These are phyloP conservation scores for Melanomma pulvis-pyrius DNA, from an alignment of 495 filamentous ascomycete species.

Conservation along the genomic window DNA sequence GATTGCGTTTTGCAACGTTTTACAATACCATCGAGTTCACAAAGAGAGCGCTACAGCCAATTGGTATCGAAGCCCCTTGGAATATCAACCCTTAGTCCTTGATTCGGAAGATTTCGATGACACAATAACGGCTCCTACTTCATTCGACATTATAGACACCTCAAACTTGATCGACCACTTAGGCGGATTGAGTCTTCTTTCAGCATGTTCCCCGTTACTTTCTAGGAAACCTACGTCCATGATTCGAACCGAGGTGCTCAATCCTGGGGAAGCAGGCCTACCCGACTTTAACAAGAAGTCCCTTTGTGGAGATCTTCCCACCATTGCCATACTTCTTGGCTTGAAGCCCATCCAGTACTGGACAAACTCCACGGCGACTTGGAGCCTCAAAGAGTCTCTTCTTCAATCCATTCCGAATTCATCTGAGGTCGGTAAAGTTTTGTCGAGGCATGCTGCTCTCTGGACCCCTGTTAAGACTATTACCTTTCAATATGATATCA, in stretches of 20 bases:
- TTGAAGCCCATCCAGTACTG: constrained; percentile 4
- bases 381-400: not conserved
- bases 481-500: not conserved
- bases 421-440: not conserved
- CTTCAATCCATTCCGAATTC: not conserved
- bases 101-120: not conserved
- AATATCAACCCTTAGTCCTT: not conserved
- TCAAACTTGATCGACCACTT: constrained; percentile 10
- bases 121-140: not conserved
- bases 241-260: not conserved
- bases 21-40: not conserved
- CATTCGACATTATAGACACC: constrained; percentile 4
- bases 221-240: not conserved
- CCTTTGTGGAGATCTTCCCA: constrained; percentile 9
- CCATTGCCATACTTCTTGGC: not conserved
- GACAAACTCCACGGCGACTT: constrained; percentile 1
- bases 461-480: not conserved
- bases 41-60: not conserved
- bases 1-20: not conserved
- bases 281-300: not conserved
- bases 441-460: not conserved
- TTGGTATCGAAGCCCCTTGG: not conserved
- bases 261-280: not conserved
- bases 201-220: not conserved
- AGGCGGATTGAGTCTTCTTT: not conserved